Evolutionary conservation across 495 filamentous ascomycete genomes (phyloP).

Genomic region (Glonium stellatum): DNA sequence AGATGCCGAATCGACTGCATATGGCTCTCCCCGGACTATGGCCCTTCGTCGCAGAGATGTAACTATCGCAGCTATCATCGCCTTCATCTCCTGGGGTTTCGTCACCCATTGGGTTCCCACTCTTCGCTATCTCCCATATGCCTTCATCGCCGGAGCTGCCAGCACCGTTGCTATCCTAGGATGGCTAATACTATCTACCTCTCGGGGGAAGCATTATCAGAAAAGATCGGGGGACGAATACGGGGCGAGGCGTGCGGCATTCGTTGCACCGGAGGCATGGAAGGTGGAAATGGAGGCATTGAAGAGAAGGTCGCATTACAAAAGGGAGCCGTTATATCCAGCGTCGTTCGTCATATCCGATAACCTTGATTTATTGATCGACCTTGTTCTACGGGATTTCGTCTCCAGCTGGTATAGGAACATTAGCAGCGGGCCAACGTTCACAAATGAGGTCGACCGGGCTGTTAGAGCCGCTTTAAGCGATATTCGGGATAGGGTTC

Average conservation of each 20-base stretch:
- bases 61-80: constrained; percentile 58
- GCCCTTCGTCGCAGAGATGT: constrained; percentile 71
- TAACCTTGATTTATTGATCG: constrained; percentile 71
- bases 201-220: constrained; percentile 42
- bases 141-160: constrained; percentile 61
- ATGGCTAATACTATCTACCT: constrained; percentile 55
- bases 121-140: constrained; percentile 73
- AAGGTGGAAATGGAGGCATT: constrained; percentile 57
- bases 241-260: constrained; percentile 48
- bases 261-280: constrained; percentile 61
- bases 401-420: constrained; percentile 79
- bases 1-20: constrained; percentile 7
- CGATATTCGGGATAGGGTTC: constrained; percentile 60
- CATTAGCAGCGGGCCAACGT: constrained; percentile 74
- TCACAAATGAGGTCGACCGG: constrained; percentile 78
- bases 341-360: constrained; percentile 73
- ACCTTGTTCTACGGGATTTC: constrained; percentile 74
- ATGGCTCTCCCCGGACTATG: constrained; percentile 48
- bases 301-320: constrained; percentile 38
- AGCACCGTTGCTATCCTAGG: constrained; percentile 47
- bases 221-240: constrained; percentile 28
- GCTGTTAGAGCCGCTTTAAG: constrained; percentile 67
- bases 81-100: constrained; percentile 81
- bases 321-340: constrained; percentile 60
- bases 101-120: constrained; percentile 70